A percentile compares a stretch with the other conserved stretches of the same genome.
These are phyloP conservation scores for Penicillium verhagenii DNA, from an alignment of 495 filamentous ascomycete genomes.

Conservation along the genomic window DNA sequence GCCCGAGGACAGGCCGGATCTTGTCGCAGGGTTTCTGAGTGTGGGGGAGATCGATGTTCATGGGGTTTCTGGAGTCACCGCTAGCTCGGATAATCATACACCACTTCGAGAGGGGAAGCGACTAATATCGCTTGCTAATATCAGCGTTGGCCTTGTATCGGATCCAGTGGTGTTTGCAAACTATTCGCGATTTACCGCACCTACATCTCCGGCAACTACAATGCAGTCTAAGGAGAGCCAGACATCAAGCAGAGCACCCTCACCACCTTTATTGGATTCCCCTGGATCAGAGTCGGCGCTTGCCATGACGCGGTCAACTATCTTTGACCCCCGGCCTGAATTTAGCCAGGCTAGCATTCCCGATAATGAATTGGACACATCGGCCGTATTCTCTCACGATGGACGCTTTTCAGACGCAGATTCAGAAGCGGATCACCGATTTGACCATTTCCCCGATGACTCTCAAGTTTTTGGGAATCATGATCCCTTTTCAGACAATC, in stretches of 20 bases:
- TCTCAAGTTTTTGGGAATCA: conserved; percentile 31
- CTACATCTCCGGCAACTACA: conserved; percentile 59
- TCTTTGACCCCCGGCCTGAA: conserved; percentile 32
- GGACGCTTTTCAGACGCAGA: conserved; percentile 48
- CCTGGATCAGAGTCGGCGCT: conserved; percentile 28
- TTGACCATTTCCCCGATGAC: conserved; percentile 31
- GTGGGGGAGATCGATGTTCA: conserved; percentile 66
- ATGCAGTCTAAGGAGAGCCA: conserved; percentile 41
- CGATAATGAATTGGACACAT: conserved; percentile 26
- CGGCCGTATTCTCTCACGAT: conserved; percentile 34
- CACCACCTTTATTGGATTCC: conserved; percentile 27
- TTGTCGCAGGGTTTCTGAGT: conserved; percentile 62
- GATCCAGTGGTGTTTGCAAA: conserved; percentile 72
- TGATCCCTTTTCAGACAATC: conserved; percentile 44
- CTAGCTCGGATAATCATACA: conserved; percentile 25
- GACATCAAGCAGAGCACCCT: conserved; percentile 31
- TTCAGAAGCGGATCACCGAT: conserved; percentile 31
- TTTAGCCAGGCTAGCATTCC: conserved; percentile 3
- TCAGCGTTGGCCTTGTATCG: conserved; percentile 66
- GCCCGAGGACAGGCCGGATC: conserved; percentile 42
- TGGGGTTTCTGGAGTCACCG: conserved; percentile 52
- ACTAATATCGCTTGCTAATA: conserved; percentile 59
- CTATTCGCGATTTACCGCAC: conserved; percentile 57
- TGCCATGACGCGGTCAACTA: conserved; percentile 44
- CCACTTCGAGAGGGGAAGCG: conserved; percentile 58